Evolutionary conservation across 2,329 filamentous ascomycete genomes (phyloP).

Genomic region (Podosphaera fusca): DNA sequence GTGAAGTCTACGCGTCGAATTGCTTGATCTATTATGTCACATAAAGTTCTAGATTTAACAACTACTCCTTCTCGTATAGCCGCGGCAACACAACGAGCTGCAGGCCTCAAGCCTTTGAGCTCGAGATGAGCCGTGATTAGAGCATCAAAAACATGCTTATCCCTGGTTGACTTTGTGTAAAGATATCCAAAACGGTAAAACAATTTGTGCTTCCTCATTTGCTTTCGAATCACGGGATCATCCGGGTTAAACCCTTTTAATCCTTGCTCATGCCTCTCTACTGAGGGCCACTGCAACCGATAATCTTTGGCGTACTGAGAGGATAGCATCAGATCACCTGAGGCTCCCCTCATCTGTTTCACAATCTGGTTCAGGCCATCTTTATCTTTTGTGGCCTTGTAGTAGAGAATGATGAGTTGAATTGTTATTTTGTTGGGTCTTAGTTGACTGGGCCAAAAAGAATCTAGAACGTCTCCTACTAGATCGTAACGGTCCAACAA

Average conservation of each 20-base stretch:
- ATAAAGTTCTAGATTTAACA: conserved; percentile 8
- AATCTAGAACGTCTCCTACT: conserved; percentile 28
- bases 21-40: conserved; percentile 7
- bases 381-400: conserved; percentile 8
- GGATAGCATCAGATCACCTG: neutral
- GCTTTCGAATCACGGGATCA: conserved; percentile 3
- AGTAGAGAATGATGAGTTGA: conserved; percentile 14
- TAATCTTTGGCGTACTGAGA: neutral
- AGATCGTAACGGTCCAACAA: conserved; percentile 25
- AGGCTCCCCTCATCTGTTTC: conserved; percentile 11
- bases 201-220: neutral
- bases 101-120: conserved; percentile 6
- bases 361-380: conserved; percentile 10
- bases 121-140: conserved; percentile 11
- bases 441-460: conserved; percentile 20
- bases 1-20: conserved; percentile 8
- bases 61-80: conserved; percentile 11
- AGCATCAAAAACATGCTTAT: conserved; percentile 10
- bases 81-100: conserved; percentile 9
- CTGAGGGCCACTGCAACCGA: neutral
- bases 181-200: conserved; percentile 1
- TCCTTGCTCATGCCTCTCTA: conserved; percentile 8
- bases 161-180: conserved; percentile 9
- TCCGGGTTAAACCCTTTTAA: conserved; percentile 14
- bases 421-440: conserved; percentile 10